phyloP scores from a whole-genome alignment of 805 yeast genomes.

The Cyberlindnera sargentensis region DNA sequence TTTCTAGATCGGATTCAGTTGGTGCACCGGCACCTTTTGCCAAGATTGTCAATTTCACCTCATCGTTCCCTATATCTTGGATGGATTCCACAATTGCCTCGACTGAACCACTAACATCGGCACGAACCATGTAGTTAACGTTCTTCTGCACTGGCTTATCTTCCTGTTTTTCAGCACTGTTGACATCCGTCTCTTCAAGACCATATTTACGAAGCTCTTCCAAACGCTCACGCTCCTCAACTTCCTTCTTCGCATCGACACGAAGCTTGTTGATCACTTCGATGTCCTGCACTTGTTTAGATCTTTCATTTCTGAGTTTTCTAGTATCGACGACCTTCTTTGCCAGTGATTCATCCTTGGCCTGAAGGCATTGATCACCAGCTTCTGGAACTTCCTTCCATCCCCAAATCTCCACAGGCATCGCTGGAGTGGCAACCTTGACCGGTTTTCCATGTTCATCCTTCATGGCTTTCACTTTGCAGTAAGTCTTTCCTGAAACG shows the following conservation, averaged over 20 bases:
- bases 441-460: slow-evolving; percentile 65
- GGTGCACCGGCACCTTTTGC: slow-evolving; percentile 75
- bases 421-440: slow-evolving; percentile 71
- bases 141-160: slow-evolving; percentile 24
- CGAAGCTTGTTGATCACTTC: slow-evolving; percentile 66
- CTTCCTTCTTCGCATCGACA: slow-evolving; percentile 43
- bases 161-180: slow-evolving; percentile 17
- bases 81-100: slow-evolving; percentile 89
- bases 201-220: slow-evolving; percentile 59
- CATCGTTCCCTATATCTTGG: slow-evolving; percentile 78
- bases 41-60: slow-evolving; percentile 64
- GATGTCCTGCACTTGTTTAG: slow-evolving; percentile 55
- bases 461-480: slow-evolving; percentile 72
- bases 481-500: slow-evolving; percentile 82
- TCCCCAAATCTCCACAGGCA: slow-evolving; percentile 86
- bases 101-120: slow-evolving; percentile 92
- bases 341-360: slow-evolving; percentile 65
- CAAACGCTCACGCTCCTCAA: slow-evolving; percentile 44
- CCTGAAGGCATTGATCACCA: slow-evolving; percentile 79
- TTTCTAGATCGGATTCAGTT: slow-evolving; percentile 55
- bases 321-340: slow-evolving; percentile 69
- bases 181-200: slow-evolving; percentile 33
- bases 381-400: slow-evolving; percentile 93
- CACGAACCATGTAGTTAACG: slow-evolving; percentile 66
- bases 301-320: slow-evolving; percentile 48